Conservation (phyloP, 108 stramenopile genomes). For the Phaeodactylum tricornutum region DNA sequence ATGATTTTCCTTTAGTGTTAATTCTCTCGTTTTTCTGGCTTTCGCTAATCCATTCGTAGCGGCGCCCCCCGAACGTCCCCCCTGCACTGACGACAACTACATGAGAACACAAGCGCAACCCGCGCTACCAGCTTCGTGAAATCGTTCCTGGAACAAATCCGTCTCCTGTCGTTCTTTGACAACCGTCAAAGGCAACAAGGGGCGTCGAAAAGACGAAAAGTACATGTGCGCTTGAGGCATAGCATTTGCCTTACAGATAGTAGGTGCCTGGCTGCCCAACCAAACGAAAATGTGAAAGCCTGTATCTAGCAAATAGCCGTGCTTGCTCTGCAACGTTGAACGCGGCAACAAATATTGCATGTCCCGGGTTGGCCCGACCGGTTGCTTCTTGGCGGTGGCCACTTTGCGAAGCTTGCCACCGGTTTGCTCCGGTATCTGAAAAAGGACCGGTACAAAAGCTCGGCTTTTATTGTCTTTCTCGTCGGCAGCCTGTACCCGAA, state of each 20-base stretch:
- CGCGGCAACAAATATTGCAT: background rate
- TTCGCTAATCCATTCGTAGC: too few relatives aligned
- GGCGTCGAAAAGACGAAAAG: background rate
- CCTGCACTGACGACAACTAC: too few relatives aligned
- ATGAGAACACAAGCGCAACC: too few relatives aligned
- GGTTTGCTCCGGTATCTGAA: background rate
- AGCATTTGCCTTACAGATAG: background rate
- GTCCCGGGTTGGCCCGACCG: background rate
- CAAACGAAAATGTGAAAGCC: background rate
- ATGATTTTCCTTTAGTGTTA: too few relatives aligned
- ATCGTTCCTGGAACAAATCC: background rate
- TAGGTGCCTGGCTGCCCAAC: background rate
- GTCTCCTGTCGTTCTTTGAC: background rate
- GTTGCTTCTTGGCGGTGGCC: background rate
- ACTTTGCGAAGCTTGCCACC: background rate
- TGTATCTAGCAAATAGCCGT: background rate
- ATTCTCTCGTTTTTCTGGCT: too few relatives aligned
- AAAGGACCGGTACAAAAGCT: background rate
- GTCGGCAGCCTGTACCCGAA: background rate
- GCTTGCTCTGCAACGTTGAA: background rate
- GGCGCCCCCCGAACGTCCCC: too few relatives aligned
- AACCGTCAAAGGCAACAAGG: conserved; percentile 2
- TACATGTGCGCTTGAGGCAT: background rate
- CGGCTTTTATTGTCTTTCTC: background rate
- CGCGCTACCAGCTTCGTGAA: too few relatives aligned